Percentiles rank a stretch among this genome's conserved stretches.
phyloP scores from a whole-genome alignment of 2,329 filamentous ascomycete genomes.

The Aspergillus transmontanensis region DNA sequence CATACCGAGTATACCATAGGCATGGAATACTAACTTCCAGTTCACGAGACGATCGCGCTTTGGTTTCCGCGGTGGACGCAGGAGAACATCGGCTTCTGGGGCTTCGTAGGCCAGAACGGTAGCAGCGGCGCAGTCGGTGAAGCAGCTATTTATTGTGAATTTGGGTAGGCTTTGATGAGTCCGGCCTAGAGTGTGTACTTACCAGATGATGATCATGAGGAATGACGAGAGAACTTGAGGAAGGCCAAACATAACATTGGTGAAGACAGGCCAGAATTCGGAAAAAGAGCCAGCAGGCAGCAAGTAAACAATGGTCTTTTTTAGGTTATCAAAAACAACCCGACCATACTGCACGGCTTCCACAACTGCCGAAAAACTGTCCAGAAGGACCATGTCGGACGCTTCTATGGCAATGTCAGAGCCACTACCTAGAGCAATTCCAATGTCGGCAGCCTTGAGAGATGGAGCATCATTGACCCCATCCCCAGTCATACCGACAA shows the following conservation, averaged over 20 bases:
- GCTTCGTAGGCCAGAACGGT: conserved; percentile 75
- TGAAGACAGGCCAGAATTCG: conserved; percentile 76
- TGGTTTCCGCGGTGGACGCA: conserved; percentile 67
- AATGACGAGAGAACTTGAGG: conserved; percentile 74
- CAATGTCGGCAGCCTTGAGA: conserved; percentile 61
- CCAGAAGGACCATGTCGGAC: conserved; percentile 64
- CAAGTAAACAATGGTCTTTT: conserved; percentile 75
- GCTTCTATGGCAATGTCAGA: conserved; percentile 65
- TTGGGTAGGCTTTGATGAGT: too few relatives aligned
- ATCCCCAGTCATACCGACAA: conserved; percentile 57
- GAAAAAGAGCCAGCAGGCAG: conserved; percentile 73
- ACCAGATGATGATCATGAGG: conserved; percentile 70
- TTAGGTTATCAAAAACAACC: conserved; percentile 74
- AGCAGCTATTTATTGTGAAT: conserved; percentile 51
- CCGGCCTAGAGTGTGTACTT: conserved; percentile 13
- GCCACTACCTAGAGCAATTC: conserved; percentile 61
- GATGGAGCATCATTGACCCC: conserved; percentile 56
- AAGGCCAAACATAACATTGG: conserved; percentile 70
- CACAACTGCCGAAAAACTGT: conserved; percentile 72
- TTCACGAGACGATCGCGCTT: conserved; percentile 73
- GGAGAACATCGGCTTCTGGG: conserved; percentile 73
- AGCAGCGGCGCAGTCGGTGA: conserved; percentile 75
- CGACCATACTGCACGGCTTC: conserved; percentile 73
- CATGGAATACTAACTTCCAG: conserved; percentile 70
- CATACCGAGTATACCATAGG: conserved; percentile 71